phyloP scores from a whole-genome alignment of 768 basidiomycete genomes.

The Collybiopsis confluens region DNA sequence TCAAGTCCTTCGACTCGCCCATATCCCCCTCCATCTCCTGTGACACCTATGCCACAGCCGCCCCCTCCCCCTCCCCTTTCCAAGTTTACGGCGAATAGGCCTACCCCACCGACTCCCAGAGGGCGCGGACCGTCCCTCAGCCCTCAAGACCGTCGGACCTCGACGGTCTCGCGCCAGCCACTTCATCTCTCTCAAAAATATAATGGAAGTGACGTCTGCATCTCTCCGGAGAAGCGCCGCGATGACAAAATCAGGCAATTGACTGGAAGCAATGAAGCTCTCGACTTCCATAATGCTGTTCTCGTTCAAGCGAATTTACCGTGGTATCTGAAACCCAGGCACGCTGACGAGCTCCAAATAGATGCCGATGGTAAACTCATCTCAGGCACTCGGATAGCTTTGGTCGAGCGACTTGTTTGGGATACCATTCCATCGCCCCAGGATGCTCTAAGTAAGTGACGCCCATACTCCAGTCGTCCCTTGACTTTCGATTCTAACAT shows the following conservation, averaged over 20 bases:
- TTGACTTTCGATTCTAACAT: not conserved
- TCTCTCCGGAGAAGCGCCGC: conserved; percentile 13
- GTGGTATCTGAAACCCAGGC: conserved; percentile 58
- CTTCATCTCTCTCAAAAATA: conserved; percentile 1
- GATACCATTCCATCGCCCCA: conserved; percentile 21
- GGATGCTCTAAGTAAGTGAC: conserved; percentile 53
- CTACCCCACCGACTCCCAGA: conserved; percentile 29
- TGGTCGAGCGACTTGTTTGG: conserved; percentile 67
- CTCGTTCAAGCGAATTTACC: conserved; percentile 35
- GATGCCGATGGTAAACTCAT: conserved; percentile 63
- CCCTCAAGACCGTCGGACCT: conserved; percentile 15
- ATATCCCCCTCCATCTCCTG: conserved; percentile 33
- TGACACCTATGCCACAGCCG: conserved; percentile 35
- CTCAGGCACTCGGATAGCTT: conserved; percentile 64
- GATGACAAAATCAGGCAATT: conserved; percentile 33
- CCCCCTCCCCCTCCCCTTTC: conserved; percentile 17
- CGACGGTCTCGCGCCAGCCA: conserved; percentile 10
- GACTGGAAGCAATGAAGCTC: conserved; percentile 39
- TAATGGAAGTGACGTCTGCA: not conserved
- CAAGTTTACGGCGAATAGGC: conserved; percentile 24
- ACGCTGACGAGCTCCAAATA: conserved; percentile 59
- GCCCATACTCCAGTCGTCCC: not conserved
- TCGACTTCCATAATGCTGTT: conserved; percentile 34
- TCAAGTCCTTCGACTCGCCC: conserved; percentile 12
- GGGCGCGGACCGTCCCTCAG: conserved; percentile 13